Conservation (phyloP, 352 stramenopile species). For the Phytophthora brassicae region DNA sequence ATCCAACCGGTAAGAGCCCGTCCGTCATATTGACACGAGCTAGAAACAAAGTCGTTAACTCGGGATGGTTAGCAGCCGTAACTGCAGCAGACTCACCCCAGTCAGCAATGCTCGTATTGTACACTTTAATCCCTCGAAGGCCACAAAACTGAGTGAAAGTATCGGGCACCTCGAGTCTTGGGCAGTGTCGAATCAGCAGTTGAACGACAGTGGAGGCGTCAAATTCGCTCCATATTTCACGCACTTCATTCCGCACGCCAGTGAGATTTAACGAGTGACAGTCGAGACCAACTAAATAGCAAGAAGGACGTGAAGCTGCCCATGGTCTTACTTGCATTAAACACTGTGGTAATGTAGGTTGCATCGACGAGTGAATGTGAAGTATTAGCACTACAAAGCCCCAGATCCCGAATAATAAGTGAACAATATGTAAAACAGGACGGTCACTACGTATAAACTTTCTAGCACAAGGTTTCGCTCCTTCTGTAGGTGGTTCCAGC, state of each 20-base stretch:
- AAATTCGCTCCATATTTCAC: slow-evolving; percentile 16
- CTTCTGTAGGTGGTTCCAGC: no score
- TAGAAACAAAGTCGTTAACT: slow-evolving; percentile 30
- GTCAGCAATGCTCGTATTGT: slow-evolving; percentile 34
- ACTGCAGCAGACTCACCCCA: slow-evolving; percentile 29
- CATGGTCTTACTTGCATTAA: slow-evolving; percentile 32
- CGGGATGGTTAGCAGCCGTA: slow-evolving; percentile 13
- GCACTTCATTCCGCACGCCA: slow-evolving; percentile 15
- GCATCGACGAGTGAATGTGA: slow-evolving; percentile 7
- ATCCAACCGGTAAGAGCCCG: slow-evolving; percentile 25
- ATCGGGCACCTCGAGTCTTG: slow-evolving; percentile 19
- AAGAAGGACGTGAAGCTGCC: slow-evolving; percentile 28
- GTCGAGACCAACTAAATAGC: slow-evolving; percentile 38
- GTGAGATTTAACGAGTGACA: slow-evolving; percentile 18
- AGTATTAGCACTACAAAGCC: slow-evolving; percentile 9
- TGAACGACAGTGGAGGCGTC: slow-evolving; percentile 25
- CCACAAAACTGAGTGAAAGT: slow-evolving; percentile 20
- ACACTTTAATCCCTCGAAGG: slow-evolving; percentile 34
- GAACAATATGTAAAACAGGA: neutral
- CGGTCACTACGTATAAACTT: neutral
- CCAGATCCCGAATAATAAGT: slow-evolving; percentile 5
- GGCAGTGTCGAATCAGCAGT: slow-evolving; percentile 35
- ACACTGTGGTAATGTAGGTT: slow-evolving; percentile 13
- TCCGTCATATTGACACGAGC: slow-evolving; percentile 36
- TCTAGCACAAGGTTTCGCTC: no score